Evolutionary conservation across 2,329 filamentous ascomycete species (phyloP), one percentile per base, ranked within the genome.

Genomic region (Pyricularia pennisetigena): DNA sequence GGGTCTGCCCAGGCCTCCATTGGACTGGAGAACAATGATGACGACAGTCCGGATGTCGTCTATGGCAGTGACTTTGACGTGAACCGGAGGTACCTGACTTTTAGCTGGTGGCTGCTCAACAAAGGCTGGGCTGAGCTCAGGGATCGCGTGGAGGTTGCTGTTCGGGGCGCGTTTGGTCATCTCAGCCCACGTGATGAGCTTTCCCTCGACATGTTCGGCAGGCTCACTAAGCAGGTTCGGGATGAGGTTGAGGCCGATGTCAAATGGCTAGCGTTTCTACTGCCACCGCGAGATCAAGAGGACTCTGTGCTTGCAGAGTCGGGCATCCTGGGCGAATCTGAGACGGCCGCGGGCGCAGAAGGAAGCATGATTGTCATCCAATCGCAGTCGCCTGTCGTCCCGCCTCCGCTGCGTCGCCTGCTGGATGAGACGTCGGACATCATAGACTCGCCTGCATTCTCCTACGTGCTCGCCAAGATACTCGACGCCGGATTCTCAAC

Each of bases 91-190:
- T 99, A 98, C 76, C 83, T 99, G 65, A 96, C 94, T 59, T 97
- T 98, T 77, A 97, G 93, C 79, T 99, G 95, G 95, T 99, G 94
- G 94, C 82, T 99, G 64, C 83, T 99, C 65, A 94, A 99, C 79
- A 88, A 88, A 72, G 95, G 95, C 62, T 98, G 93, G 89, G 87
- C 88, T 72, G 88, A 93, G 69, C 81, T 98, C 68, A 90, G 93
- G 85, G 83, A 88, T 68, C 90, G 89, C 71, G 94, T 99, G 65
- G 89, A 93, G 75, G 81, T 83, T n/a, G 93, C 93, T 4, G 95
- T 99, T 28, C 90, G 90, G 73, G 90, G 96, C 67, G 91, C 94
- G 28, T 98, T 97, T 78, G 92, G 93, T n/a, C 84, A 87, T 70
- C 82, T 97, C 66, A 97, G 93, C 76, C 94, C 94, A 1, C 88